Conservation (phyloP, 345 rosid genomes). For the Rhodamnia argentea region DNA sequence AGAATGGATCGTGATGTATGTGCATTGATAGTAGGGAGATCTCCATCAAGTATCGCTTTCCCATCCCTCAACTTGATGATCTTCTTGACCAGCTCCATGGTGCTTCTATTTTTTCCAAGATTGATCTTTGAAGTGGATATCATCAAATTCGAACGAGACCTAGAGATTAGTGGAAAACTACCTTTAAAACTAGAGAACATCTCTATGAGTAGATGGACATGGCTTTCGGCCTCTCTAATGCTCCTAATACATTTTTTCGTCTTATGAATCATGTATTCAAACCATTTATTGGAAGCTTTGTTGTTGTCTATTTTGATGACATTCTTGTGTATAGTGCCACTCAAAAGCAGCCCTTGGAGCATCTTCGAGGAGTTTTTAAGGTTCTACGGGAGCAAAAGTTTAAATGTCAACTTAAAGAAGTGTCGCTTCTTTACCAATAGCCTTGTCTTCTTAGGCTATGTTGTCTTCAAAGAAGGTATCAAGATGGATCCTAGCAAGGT, state of each 20-base stretch:
- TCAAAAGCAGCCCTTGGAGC: not conserved
- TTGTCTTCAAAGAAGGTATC: not conserved
- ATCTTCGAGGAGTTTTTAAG: not conserved
- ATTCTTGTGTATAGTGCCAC: not conserved
- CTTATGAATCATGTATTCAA: not conserved
- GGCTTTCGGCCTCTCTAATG: not conserved
- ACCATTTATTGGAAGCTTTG: not conserved
- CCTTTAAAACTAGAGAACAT: not conserved
- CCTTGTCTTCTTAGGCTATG: not conserved
- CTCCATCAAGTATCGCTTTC: not conserved
- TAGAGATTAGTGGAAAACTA: not conserved
- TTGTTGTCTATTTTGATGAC: slow-evolving; percentile 1
- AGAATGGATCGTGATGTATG: not conserved
- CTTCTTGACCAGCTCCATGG: not conserved
- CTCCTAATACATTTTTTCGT: not conserved
- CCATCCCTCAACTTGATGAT: not conserved
- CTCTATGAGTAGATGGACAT: not conserved
- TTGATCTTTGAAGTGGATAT: not conserved
- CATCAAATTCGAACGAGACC: not conserved
- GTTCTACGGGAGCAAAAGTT: not conserved
- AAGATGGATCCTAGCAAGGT: not conserved
- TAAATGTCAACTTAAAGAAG: not conserved
- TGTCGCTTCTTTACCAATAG: not conserved
- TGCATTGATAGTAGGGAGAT: not conserved
- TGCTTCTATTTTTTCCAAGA: not conserved